phyloP scores from a whole-genome alignment of 2,329 filamentous ascomycete species.

The Colletotrichum endophyticum region DNA sequence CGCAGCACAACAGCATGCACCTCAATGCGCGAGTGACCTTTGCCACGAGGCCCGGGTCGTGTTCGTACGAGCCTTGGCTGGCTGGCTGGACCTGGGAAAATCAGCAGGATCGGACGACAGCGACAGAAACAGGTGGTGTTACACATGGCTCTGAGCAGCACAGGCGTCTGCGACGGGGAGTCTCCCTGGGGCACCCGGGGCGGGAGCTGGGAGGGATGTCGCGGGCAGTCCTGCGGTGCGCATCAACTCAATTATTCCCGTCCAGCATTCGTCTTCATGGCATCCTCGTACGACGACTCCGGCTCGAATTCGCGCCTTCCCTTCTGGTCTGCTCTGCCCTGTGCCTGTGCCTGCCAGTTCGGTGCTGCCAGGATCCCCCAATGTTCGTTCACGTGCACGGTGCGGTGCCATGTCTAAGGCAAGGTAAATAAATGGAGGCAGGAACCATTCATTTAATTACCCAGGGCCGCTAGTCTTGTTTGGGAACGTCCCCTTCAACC shows the following conservation, averaged over 20 bases:
- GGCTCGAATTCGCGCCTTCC: not conserved
- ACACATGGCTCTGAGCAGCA: not conserved
- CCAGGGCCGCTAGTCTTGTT: not conserved
- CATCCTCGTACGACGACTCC: not conserved
- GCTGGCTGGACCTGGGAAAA: not conserved
- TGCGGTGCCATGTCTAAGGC: not conserved
- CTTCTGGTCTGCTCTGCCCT: not conserved
- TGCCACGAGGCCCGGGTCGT: not conserved
- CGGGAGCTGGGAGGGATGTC: not conserved
- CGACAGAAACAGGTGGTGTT: not conserved
- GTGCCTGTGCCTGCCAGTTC: not conserved
- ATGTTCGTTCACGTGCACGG: not conserved
- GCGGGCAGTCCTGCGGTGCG: not conserved
- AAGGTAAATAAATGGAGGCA: conserved; percentile 5
- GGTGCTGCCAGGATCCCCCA: not conserved
- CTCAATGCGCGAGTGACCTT: not conserved
- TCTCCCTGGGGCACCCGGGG: not conserved
- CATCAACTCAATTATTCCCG: not conserved
- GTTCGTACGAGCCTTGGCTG: not conserved
- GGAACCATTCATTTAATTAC: conserved; percentile 2
- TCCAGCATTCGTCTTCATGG: not conserved
- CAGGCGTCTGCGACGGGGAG: not conserved
- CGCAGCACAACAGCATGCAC: not conserved
- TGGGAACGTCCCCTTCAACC: not conserved
- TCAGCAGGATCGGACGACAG: not conserved